These are phyloP conservation scores for Zarea fungicola DNA, from an alignment of 2,329 filamentous ascomycete species.

Conservation along the genomic window DNA sequence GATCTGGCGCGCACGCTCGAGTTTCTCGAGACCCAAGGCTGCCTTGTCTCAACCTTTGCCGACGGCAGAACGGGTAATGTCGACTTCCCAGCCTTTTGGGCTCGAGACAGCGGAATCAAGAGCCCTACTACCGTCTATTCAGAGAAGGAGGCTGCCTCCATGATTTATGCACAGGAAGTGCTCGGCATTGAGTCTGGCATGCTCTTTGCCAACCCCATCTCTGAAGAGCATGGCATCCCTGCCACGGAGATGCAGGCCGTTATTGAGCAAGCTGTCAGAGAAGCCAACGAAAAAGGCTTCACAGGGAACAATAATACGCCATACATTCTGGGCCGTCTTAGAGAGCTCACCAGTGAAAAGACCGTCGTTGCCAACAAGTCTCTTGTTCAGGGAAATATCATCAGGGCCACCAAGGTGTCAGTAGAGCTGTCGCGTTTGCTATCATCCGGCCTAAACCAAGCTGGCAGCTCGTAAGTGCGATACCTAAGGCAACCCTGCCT, in stretches of 20 bases:
- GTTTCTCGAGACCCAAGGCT: constrained; percentile 65
- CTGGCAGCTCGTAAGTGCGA: constrained; percentile 33
- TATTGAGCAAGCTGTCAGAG: constrained; percentile 62
- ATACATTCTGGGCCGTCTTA: constrained; percentile 73
- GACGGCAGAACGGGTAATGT: constrained; percentile 68
- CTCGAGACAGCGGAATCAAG: constrained; percentile 74
- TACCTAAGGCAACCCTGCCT: constrained; percentile 19
- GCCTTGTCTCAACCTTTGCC: constrained; percentile 82
- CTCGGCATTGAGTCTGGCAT: constrained; percentile 73
- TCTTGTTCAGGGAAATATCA: constrained; percentile 49
- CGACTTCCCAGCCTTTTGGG: constrained; percentile 92
- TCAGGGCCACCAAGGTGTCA: constrained; percentile 49
- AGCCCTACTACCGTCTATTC: constrained; percentile 71
- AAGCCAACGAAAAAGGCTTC: constrained; percentile 59
- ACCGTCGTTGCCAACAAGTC: constrained; percentile 71
- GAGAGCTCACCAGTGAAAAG: constrained; percentile 66
- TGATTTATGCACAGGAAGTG: constrained; percentile 72
- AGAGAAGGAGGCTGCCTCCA: constrained; percentile 80
- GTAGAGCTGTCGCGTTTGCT: constrained; percentile 46
- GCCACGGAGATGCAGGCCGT: constrained; percentile 63
- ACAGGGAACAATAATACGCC: constrained; percentile 78
- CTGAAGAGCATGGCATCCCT: constrained; percentile 63
- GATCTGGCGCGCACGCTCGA: constrained; percentile 89
- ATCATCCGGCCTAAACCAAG: constrained; percentile 24
- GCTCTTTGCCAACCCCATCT: constrained; percentile 85